Evolutionary conservation across 768 basidiomycete genomes (phyloP), one percentile per base, ranked within the genome.

Genomic region (Fibroporia radiculosa): DNA sequence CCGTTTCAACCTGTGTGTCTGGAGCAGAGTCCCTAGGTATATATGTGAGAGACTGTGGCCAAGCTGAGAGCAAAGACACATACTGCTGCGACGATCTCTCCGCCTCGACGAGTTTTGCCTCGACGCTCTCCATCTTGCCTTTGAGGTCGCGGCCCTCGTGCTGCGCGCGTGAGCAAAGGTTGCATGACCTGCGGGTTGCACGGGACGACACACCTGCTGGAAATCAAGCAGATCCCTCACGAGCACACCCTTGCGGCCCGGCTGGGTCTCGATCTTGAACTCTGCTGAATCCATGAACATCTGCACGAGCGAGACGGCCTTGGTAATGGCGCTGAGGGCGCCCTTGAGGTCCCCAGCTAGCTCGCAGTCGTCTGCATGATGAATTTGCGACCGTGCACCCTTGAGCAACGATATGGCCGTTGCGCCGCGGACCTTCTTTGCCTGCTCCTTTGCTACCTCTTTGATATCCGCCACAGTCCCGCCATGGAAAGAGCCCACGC

Each of bases 181-280:
- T 13, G 41, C 37, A 33, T 14, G 18, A 25, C 10, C n/a, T n/a
- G n/a, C n/a, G n/a, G n/a, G 22, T 3, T 14, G 6, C 7, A 36
- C 35, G 14, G 48, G 16, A 47, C 32, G 36, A 67, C 73, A 25
- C 54, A 88, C 86, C 68, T 76, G 70, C 54, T 79, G 69, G 48
- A 87, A 84, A 19, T 79, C 76, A 33, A 67, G 54, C 44, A 85
- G 72, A 53, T 85, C 83, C 62, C 74, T 78, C 62, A 73, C 72
- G 37, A 86, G 60, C 27, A 72, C 64, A 13, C 78, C 78, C 47
- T 70, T 70, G 48, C 72, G 75, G 32, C 71, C 74, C 46, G 75
- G 75, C 19, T 66, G 58, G 42, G 58, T 63, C 48, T 77, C 76
- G 18, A 65, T 56, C 44, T 60, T 63, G 59, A 79, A 78, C 54